A percentile compares a stretch with the other conserved stretches of the same genome.
phyloP scores from a whole-genome alignment of 331 rosid genomes.

The Spiraea crenata region DNA sequence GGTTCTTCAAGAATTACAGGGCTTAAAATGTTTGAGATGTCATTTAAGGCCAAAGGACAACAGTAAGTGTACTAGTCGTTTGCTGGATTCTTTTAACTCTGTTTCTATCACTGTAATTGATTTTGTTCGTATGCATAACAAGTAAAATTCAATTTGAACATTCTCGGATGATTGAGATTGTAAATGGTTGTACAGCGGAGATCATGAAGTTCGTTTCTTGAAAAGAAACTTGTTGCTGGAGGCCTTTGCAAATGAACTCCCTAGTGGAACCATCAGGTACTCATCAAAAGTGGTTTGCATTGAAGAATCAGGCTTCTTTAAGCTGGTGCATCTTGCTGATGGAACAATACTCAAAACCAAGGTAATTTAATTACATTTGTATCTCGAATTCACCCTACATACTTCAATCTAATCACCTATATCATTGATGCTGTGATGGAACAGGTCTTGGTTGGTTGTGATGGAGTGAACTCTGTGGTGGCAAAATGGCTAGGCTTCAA shows the following conservation, averaged over 20 bases:
- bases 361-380: constrained; percentile 33
- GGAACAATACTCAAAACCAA: constrained; percentile 54
- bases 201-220: too few species aligned
- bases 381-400: too few species aligned
- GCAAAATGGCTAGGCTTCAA: constrained; percentile 64
- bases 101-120: too few species aligned
- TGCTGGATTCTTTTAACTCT: too few species aligned
- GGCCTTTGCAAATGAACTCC: constrained; percentile 59
- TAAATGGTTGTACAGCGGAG: too few species aligned
- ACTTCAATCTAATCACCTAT: too few species aligned
- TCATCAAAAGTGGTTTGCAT: too few species aligned
- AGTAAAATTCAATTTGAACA: not conserved
- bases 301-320: too few species aligned
- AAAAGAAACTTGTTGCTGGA: constrained; percentile 34
- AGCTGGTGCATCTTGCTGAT: constrained; percentile 54
- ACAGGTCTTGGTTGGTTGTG: constrained; percentile 68
- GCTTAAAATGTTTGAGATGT: constrained; percentile 21
- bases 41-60: constrained; percentile 27
- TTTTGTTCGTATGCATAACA: too few species aligned
- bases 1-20: constrained; percentile 37
- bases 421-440: not conserved
- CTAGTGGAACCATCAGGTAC: constrained; percentile 47
- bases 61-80: constrained; percentile 26
- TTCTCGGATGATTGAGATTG: constrained; percentile 19
- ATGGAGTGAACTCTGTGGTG: constrained; percentile 71